phyloP scores from a whole-genome alignment of 805 yeast species.

The Wickerhamiella occidentalis region DNA sequence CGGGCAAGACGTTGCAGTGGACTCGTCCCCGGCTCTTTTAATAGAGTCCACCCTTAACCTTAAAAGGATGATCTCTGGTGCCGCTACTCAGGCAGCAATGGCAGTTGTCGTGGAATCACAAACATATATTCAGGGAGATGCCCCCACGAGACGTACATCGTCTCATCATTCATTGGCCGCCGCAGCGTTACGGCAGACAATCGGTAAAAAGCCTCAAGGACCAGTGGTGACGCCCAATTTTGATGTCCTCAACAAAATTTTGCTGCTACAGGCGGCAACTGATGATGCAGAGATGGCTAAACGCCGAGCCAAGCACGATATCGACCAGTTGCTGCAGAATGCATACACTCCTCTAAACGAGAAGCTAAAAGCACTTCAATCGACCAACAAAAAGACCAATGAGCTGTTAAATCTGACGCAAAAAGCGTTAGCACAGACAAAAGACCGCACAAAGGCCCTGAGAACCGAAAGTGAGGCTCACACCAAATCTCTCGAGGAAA shows the following conservation, averaged over 20 bases:
- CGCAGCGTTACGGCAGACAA: conserved; percentile 2
- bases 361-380: conserved; percentile 12
- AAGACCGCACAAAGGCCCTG: not conserved
- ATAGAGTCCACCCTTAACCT: not conserved
- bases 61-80: not conserved
- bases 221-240: conserved; percentile 16
- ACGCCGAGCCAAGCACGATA: conserved; percentile 12
- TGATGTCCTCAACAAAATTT: conserved; percentile 23
- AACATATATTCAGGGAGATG: not conserved
- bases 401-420: not conserved
- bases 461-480: not conserved
- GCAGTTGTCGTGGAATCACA: not conserved
- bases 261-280: conserved; percentile 24
- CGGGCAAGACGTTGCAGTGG: no score
- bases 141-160: not conserved
- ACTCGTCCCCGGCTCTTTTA: no score
- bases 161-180: conserved; percentile 3
- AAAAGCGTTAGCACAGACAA: not conserved
- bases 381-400: conserved; percentile 7
- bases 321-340: conserved; percentile 15
- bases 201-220: not conserved
- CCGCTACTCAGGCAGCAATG: not conserved
- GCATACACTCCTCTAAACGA: conserved; percentile 11
- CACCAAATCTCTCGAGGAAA: not conserved
- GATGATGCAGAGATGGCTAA: conserved; percentile 23